A percentile compares a stretch with the other conserved stretches of the same genome.
These are phyloP conservation scores for Diospyros lotus DNA, from an alignment of 148 eudicot species.

Conservation along the genomic window DNA sequence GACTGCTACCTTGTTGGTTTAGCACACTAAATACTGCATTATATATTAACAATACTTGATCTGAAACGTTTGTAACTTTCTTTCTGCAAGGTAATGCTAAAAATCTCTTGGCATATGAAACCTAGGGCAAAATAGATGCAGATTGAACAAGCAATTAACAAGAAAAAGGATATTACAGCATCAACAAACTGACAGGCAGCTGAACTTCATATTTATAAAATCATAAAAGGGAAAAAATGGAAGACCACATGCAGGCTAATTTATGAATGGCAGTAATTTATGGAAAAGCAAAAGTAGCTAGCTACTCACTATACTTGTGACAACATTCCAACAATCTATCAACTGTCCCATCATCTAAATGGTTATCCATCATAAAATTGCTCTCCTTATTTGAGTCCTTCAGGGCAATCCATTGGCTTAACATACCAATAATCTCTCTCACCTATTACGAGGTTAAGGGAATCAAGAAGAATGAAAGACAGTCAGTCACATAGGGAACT, in stretches of 20 bases:
- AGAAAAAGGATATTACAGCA: no score
- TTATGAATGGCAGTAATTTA: background rate
- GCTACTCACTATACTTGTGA: conserved; percentile 33
- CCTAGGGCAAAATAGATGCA: background rate
- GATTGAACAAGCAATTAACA: background rate
- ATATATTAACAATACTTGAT: no score
- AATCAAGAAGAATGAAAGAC: conserved; percentile 19
- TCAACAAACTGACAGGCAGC: no score
- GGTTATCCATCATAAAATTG: conserved; percentile 18
- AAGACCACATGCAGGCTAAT: background rate
- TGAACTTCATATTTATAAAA: no score
- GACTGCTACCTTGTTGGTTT: no score
- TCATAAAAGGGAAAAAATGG: background rate
- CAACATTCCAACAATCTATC: conserved; percentile 56
- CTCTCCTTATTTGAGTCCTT: conserved; percentile 29
- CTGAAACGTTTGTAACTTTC: no score
- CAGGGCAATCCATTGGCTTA: conserved; percentile 46
- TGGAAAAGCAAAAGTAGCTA: conserved; percentile 15
- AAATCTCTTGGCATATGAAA: background rate
- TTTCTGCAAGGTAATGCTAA: no score
- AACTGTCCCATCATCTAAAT: conserved; percentile 41
- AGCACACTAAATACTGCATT: no score
- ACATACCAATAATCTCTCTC: conserved; percentile 44
- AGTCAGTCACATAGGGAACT: background rate
- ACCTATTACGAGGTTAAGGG: conserved; percentile 52